phyloP scores from a whole-genome alignment of 257 asterid genomes.

The Echites panduratus region DNA sequence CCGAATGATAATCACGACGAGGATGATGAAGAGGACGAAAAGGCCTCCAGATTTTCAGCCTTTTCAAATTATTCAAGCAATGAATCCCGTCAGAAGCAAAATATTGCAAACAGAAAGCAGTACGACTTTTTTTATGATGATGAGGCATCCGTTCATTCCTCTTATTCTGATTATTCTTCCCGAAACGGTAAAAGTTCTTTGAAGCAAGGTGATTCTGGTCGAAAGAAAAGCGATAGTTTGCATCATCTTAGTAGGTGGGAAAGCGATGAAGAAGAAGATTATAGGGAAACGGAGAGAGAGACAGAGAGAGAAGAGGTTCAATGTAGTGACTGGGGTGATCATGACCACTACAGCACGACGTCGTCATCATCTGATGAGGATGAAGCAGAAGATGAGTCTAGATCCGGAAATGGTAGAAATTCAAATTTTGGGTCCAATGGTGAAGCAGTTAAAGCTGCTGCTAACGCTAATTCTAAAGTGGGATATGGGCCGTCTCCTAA shows the following conservation, averaged over 20 bases:
- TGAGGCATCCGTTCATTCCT: slow-evolving; percentile 47
- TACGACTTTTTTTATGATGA: slow-evolving; percentile 50
- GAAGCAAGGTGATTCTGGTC: slow-evolving; percentile 8
- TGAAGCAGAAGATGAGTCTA: slow-evolving; percentile 45
- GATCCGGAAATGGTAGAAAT: slow-evolving; percentile 47
- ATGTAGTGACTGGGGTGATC: slow-evolving; percentile 98
- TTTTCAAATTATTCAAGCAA: slow-evolving; percentile 26
- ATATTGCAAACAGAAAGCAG: slow-evolving; percentile 25
- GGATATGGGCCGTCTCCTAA: slow-evolving; percentile 18
- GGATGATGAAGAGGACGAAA: slow-evolving; percentile 39
- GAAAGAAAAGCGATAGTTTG: slow-evolving; percentile 21
- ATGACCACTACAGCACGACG: slow-evolving; percentile 58
- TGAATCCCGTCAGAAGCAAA: slow-evolving; percentile 25
- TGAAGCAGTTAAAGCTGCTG: slow-evolving; percentile 22
- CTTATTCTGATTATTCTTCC: slow-evolving; percentile 51
- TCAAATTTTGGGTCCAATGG: slow-evolving; percentile 49
- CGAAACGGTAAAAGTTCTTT: slow-evolving; percentile 1
- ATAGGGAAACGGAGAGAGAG: slow-evolving; percentile 26
- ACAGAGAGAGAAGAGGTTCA: slow-evolving; percentile 92
- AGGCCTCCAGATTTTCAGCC: slow-evolving; percentile 26
- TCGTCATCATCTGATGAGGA: slow-evolving; percentile 49
- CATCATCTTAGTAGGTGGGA: slow-evolving; percentile 44
- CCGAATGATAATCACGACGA: slow-evolving; percentile 25
- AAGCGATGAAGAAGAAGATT: slow-evolving; percentile 49
- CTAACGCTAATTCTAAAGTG: slow-evolving; percentile 1